Evolutionary conservation across 306 rosid species (phyloP), one percentile per base, ranked within the genome.

Genomic region (Prunus mira): DNA sequence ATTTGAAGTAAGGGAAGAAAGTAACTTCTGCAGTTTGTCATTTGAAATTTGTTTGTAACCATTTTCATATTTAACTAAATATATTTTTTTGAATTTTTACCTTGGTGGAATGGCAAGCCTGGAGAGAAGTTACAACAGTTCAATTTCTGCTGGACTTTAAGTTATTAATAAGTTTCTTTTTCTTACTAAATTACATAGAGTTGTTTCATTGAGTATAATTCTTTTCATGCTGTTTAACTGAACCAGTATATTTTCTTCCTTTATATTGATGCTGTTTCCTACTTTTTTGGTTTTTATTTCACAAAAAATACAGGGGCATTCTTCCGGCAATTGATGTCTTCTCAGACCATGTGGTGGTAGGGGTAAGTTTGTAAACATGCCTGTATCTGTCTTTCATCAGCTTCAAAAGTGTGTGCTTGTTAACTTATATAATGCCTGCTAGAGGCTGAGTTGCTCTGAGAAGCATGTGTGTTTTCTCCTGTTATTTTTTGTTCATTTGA

Each of bases 321-420:
- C 94, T 95, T 78, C 88, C 99, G 7, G 99, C 99, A 81, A 76
- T 92, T 72, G 97, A 90, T 80, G 90, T 90, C 80, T 90, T 95
- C 82, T 86, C 96, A 81, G 89, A 67, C 25, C 92, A 95, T 81
- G 81, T 82, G 61, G 76, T 95, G 84, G 96, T 91, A 72, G 99
- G 97, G 93, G 99, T 95, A 89, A 92, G 99, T 87, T 86, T 67
- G 45, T 54, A 55, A 9, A 25, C 69, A 55, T 75, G 58, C 43
- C 67, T 54, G 56, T 47, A 72, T 73, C 68, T 45, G 20, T 74
- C 60, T 75, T 62, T 70, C 74, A 28, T 4, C 47, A 45, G 67
- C 49, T 55, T 65, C 12, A 1, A 5, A 43, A 20, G 24, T 41
- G 28, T 65, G 55, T 20, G 19, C 28, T 30, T 52, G 19, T 32